Percentiles rank a stretch among this genome's conserved stretches.
These are phyloP conservation scores for Thalassiosira sp. DNA, from an alignment of 352 stramenopile species.

Conservation along the genomic window DNA sequence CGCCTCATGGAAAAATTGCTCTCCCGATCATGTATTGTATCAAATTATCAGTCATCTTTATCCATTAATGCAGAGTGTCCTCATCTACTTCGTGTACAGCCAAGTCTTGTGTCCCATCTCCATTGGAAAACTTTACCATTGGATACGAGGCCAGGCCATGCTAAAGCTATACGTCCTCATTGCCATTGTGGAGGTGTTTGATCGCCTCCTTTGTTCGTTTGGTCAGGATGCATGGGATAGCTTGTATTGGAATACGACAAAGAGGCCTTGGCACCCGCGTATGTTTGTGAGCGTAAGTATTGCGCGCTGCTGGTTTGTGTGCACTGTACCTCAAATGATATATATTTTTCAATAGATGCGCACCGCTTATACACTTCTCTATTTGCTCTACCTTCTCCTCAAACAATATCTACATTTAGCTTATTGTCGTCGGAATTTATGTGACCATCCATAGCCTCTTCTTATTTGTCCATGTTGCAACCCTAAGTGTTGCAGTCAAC, in stretches of 20 bases:
- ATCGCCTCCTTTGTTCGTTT: constrained; percentile 94
- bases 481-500: constrained; percentile 91
- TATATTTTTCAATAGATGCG: not conserved
- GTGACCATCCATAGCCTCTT: constrained; percentile 91
- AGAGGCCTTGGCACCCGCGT: constrained; percentile 64
- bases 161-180: constrained; percentile 99
- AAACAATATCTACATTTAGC: constrained; percentile 11
- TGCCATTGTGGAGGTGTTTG: constrained; percentile 98
- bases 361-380: no score
- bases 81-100: constrained; percentile 69
- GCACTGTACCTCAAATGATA: not conserved
- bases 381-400: not conserved
- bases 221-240: constrained; percentile 96
- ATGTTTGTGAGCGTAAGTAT: constrained; percentile 64
- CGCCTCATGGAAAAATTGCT: not conserved
- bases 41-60: constrained; percentile 60
- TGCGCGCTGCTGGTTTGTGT: not conserved
- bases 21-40: not conserved
- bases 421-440: constrained; percentile 82
- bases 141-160: constrained; percentile 95
- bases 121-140: constrained; percentile 98
- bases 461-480: constrained; percentile 96
- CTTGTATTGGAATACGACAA: constrained; percentile 87
- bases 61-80: constrained; percentile 66
- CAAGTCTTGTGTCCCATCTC: constrained; percentile 85